These are phyloP conservation scores for Tolypocladium endophyticum DNA, from an alignment of 2,329 filamentous ascomycete species.

Conservation along the genomic window DNA sequence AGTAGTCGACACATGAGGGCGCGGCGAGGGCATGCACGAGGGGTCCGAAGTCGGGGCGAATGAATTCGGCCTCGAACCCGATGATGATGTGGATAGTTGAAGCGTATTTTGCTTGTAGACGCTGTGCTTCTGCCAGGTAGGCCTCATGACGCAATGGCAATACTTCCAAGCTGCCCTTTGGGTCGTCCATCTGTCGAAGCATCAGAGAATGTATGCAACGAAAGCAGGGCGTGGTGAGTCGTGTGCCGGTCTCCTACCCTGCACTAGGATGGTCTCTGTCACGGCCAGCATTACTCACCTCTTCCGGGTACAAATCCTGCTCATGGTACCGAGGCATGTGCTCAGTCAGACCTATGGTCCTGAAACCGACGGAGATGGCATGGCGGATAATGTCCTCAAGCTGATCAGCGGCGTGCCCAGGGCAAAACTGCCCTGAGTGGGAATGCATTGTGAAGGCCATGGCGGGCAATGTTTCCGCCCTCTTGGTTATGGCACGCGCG, in stretches of 20 bases:
- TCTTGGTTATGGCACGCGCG: not conserved
- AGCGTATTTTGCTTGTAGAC: conserved; percentile 61
- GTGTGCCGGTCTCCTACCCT: not conserved
- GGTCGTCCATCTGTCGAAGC: conserved; percentile 33
- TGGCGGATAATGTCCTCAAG: conserved; percentile 75
- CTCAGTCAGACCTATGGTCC: conserved; percentile 80
- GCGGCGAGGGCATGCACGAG: conserved; percentile 53
- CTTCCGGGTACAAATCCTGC: conserved; percentile 84
- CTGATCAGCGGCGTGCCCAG: conserved; percentile 72
- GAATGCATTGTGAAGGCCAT: conserved; percentile 99
- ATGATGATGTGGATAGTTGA: conserved; percentile 67
- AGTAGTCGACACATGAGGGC: conserved; percentile 65
- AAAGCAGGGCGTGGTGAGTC: not conserved
- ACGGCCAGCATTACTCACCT: conserved; percentile 38
- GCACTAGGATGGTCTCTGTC: conserved; percentile 7
- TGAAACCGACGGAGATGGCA: conserved; percentile 70
- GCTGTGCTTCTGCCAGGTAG: conserved; percentile 66
- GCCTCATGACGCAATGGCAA: conserved; percentile 51
- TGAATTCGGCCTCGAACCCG: conserved; percentile 91
- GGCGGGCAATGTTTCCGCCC: not conserved
- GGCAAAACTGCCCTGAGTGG: conserved; percentile 96
- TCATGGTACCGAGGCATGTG: conserved; percentile 76
- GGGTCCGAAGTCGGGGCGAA: conserved; percentile 52
- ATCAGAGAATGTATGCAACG: not conserved
- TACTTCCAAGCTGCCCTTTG: conserved; percentile 33